A percentile compares a stretch with the other conserved stretches of the same genome.
Evolutionary conservation across 1,284 basidiomycete species (phyloP).

Genomic region (Blastosporella zonata): DNA sequence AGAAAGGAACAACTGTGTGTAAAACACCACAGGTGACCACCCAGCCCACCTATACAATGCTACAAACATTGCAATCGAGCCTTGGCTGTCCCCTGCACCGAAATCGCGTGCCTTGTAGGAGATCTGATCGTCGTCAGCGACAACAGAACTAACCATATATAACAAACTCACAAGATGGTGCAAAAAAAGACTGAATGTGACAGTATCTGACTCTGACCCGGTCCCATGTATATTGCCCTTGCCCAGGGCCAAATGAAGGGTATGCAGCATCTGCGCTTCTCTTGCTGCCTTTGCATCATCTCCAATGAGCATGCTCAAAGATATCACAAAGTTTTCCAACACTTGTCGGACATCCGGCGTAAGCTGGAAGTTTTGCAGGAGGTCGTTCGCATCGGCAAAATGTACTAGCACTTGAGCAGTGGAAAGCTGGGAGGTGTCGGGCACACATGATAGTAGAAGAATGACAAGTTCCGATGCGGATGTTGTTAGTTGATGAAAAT

Average conservation of each 20-base stretch:
- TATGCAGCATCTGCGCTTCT: conserved; percentile 68
- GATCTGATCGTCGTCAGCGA: conserved; percentile 39
- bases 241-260: conserved; percentile 51
- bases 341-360: conserved; percentile 48
- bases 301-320: conserved; percentile 56
- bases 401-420: conserved; percentile 54
- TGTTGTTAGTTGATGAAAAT: conserved; percentile 55
- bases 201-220: conserved; percentile 59
- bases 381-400: conserved; percentile 51
- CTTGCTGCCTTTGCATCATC: conserved; percentile 65
- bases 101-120: conserved; percentile 53
- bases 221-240: conserved; percentile 56
- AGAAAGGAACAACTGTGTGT: conserved; percentile 62
- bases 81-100: conserved; percentile 57
- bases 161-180: conserved; percentile 50
- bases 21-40: conserved; percentile 66
- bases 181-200: conserved; percentile 58
- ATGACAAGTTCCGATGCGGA: conserved; percentile 63
- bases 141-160: conserved; percentile 1
- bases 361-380: conserved; percentile 52
- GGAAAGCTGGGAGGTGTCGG: conserved; percentile 58
- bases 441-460: conserved; percentile 55
- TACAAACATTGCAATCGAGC: conserved; percentile 55
- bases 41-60: conserved; percentile 60
- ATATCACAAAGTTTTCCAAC: conserved; percentile 57